phyloP scores from a whole-genome alignment of 176 grass and related monocot species.

The Phyllostachys edulis region DNA sequence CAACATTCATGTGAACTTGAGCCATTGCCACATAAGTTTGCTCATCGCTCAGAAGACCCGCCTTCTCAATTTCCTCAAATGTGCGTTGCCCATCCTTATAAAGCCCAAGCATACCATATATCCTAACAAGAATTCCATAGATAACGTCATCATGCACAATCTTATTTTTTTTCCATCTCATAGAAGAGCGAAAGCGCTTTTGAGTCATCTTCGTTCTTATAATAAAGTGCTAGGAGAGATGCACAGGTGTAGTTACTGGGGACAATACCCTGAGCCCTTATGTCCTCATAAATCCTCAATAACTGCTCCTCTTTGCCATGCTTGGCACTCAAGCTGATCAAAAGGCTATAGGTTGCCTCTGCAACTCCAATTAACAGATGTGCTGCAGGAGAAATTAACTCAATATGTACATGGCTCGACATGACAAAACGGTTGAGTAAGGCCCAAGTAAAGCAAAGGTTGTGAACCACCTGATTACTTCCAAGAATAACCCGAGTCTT shows the following conservation, averaged over 20 bases:
- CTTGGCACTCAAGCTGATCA: constrained; percentile 68
- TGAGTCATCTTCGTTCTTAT: constrained; percentile 75
- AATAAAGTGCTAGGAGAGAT: constrained; percentile 63
- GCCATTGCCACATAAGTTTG: constrained; percentile 93
- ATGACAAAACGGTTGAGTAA: constrained; percentile 65
- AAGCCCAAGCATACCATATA: constrained; percentile 79
- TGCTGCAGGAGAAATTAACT: constrained; percentile 47
- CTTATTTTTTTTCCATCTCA: constrained; percentile 69
- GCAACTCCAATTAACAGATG: too few relatives aligned
- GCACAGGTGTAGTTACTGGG: constrained; percentile 93
- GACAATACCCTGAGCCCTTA: constrained; percentile 50
- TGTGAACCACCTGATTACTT: constrained; percentile 72
- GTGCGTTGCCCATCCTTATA: constrained; percentile 63
- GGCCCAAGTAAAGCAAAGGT: constrained; percentile 84
- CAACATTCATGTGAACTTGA: constrained; percentile 64
- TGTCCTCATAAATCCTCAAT: constrained; percentile 68
- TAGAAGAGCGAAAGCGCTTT: constrained; percentile 73
- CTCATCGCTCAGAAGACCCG: constrained; percentile 56
- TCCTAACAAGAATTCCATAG: constrained; percentile 86
- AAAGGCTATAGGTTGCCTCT: constrained; percentile 55
- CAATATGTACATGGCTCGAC: constrained; percentile 51
- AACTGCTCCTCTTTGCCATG: constrained; percentile 60
- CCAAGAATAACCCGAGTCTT: constrained; percentile 85
- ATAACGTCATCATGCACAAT: constrained; percentile 80
- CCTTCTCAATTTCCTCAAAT: constrained; percentile 68